Base-by-base conservation (phyloP, 805 yeast species). In the Zygoascus flipseniorum region DNA sequence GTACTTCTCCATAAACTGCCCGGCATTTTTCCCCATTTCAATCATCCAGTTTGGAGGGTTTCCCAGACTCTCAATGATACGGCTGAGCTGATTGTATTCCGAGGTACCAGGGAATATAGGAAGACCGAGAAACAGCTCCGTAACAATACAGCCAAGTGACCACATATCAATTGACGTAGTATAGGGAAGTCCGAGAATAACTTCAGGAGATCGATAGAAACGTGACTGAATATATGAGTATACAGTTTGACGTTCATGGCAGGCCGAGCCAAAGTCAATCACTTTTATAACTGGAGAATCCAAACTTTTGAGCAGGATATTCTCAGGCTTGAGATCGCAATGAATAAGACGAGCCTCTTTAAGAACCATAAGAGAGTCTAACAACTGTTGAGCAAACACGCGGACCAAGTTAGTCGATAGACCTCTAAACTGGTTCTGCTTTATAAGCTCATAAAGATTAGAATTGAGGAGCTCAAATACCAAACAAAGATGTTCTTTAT, bases 321-420 rank as follows among this genome's bases (percentile, higher is more conserved):
- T 93, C 64, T 93, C 99, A 0, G 99, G 99, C 67, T 93, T 93
- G 65, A 93, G 73, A 70, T 93, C 99, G 71, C 99, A 93, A 66
- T 93, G 99, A 44, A 93, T 89, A 62, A 93, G 76, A 58, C 86
- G 85, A 47, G 87, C 81, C 43, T 82, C 85, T 64, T 93, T 93
- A 60, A 93, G 76, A 26, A 86, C 85, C 43, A 85, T 76, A 61
- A 93, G 71, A 0, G 97, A 81, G 60, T 87, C 95, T 53, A 93
- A 72, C 50, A 93, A 70, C 68, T 93, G 99, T 48, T 75, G 79
- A 0, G 96, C 77, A 60, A 93, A 84, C 16, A 79, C 80, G 58
- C 86, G 80, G 13, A 93, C 92, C 42, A 92, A 68, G 59, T 83
- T 83, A 63, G 89, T 85, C 54, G 83, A 81, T 47, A 93, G 73